phyloP scores from a whole-genome alignment of 106 monocot species.

The Iris macrosiphon region DNA sequence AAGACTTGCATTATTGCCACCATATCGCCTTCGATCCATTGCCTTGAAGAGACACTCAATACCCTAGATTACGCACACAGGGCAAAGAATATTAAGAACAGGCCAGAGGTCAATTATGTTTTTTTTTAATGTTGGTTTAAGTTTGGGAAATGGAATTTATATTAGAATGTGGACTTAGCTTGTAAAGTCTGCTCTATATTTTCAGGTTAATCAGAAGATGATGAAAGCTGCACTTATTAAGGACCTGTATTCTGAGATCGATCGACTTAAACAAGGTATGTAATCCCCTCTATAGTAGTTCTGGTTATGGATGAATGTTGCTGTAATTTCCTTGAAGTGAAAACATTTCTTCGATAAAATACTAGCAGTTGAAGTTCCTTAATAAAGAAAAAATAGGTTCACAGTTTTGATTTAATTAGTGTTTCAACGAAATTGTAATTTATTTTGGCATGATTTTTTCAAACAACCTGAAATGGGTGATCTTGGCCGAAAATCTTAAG shows the following conservation, averaged over 20 bases:
- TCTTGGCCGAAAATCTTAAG: no score
- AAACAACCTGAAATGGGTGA: background rate
- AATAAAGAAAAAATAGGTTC: background rate
- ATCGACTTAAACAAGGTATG: conserved; percentile 85
- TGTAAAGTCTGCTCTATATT: background rate
- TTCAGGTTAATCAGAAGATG: conserved; percentile 89
- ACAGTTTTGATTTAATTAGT: background rate
- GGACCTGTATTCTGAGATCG: conserved; percentile 81
- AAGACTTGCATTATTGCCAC: conserved; percentile 97
- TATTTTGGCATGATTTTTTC: background rate
- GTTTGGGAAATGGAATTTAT: background rate
- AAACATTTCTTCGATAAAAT: background rate
- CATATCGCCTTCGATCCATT: conserved; percentile 78
- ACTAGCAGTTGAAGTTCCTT: background rate
- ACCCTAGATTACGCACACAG: conserved; percentile 92
- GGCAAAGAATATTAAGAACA: conserved; percentile 90
- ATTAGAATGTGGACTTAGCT: background rate
- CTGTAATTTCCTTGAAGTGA: no score
- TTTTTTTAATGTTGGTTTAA: background rate
- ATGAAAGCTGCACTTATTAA: conserved; percentile 88
- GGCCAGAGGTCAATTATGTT: conserved; percentile 53
- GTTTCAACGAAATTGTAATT: background rate
- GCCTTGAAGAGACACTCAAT: conserved; percentile 84
- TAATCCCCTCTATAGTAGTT: no score
- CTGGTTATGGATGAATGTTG: no score